Conservation (phyloP, 164 flowering plant species). For the Stephania japonica region DNA sequence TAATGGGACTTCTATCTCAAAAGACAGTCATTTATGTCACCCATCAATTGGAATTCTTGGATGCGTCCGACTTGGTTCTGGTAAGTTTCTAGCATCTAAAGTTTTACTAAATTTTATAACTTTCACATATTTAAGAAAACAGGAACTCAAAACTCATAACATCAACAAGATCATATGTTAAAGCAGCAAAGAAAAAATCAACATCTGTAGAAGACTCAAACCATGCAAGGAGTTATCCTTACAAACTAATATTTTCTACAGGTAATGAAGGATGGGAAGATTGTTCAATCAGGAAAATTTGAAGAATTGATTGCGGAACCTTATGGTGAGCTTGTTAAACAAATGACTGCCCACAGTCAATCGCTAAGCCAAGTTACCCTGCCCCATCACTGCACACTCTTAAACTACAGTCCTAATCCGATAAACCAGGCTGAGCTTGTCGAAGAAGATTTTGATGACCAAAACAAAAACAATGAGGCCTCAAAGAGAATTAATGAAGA, state of each 20-base stretch:
- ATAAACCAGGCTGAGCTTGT: conserved; percentile 29
- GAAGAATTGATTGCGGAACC: conserved; percentile 47
- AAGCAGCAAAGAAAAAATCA: background rate
- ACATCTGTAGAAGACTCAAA: background rate
- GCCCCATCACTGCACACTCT: conserved; percentile 15
- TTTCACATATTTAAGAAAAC: too few species aligned
- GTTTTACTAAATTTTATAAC: background rate
- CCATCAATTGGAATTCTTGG: conserved; percentile 75
- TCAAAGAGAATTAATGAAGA: conserved; percentile 36
- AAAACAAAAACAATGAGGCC: conserved; percentile 6
- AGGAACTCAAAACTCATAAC: too few species aligned
- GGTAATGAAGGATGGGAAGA: conserved; percentile 78
- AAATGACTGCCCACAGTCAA: conserved; percentile 51
- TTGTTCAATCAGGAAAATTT: conserved; percentile 67
- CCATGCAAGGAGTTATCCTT: background rate
- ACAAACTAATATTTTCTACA: conserved; percentile 11
- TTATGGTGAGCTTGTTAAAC: conserved; percentile 51
- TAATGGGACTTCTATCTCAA: conserved; percentile 38
- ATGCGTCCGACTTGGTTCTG: conserved; percentile 69
- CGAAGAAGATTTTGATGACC: conserved; percentile 31
- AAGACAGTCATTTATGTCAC: conserved; percentile 80
- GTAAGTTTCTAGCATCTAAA: conserved; percentile 27
- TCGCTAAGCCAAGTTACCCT: conserved; percentile 49
- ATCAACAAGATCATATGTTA: background rate
- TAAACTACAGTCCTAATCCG: conserved; percentile 12